Conservation (phyloP, 768 basidiomycete genomes). For the Termitomyces bulborhizus region DNA sequence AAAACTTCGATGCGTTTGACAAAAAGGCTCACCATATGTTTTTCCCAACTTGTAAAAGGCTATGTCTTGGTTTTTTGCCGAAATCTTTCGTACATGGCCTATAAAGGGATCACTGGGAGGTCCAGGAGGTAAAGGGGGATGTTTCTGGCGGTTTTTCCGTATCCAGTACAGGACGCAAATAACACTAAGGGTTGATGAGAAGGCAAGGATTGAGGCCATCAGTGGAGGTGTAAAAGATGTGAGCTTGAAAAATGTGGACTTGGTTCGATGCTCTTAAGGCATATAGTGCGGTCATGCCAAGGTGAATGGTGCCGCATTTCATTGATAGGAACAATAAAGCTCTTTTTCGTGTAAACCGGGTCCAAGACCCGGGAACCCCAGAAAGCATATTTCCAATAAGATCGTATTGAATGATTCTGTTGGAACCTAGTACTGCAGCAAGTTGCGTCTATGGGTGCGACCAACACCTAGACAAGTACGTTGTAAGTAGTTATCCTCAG, state of each 20-base stretch:
- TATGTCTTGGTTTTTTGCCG: constrained; percentile 16
- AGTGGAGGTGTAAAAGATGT: background rate
- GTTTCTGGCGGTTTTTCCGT: background rate
- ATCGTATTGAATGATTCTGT: too few relatives aligned
- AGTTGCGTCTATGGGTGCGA: too few relatives aligned
- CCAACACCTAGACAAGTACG: too few relatives aligned
- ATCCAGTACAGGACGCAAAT: background rate
- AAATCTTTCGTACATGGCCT: constrained; percentile 27
- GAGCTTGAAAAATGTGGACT: background rate
- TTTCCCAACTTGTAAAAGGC: constrained; percentile 24
- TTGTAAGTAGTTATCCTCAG: too few relatives aligned
- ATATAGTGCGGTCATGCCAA: too few relatives aligned
- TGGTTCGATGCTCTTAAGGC: background rate
- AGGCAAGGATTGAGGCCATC: background rate
- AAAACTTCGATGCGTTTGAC: background rate
- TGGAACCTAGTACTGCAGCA: too few relatives aligned
- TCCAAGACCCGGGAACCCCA: too few relatives aligned
- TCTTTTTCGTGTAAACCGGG: too few relatives aligned
- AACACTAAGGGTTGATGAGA: background rate
- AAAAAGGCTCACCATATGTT: constrained; percentile 21
- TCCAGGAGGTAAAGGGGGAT: constrained; percentile 20
- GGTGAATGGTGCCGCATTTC: too few relatives aligned
- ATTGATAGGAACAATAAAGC: too few relatives aligned
- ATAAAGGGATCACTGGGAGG: constrained; percentile 31
- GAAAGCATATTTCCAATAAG: too few relatives aligned